These are phyloP conservation scores for Bisporella sp. DNA, from an alignment of 2,329 filamentous ascomycete species.

Conservation along the genomic window DNA sequence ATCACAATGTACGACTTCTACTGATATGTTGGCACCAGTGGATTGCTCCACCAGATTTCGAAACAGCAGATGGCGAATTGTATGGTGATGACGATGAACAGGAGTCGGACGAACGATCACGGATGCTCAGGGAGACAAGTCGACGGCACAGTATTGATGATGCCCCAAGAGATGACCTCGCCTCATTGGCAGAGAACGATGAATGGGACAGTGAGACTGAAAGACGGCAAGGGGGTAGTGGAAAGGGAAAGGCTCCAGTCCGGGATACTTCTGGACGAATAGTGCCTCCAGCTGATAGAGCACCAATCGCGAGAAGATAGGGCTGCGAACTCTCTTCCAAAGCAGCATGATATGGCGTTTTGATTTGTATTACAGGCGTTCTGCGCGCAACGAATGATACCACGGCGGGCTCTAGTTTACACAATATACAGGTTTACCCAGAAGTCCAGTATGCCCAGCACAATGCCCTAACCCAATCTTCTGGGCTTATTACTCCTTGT, in stretches of 20 bases:
- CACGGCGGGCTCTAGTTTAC: slow-evolving; percentile 12
- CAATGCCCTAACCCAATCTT: slow-evolving; percentile 48
- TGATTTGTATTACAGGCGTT: slow-evolving; percentile 14
- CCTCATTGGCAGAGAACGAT: slow-evolving; percentile 20
- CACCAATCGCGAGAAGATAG: slow-evolving; percentile 29
- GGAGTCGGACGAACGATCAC: slow-evolving; percentile 44
- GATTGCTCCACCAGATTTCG: slow-evolving; percentile 72
- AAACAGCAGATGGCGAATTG: slow-evolving; percentile 64
- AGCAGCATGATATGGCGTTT: slow-evolving; percentile 4
- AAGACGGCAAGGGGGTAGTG: slow-evolving; percentile 29
- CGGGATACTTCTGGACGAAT: slow-evolving; percentile 44
- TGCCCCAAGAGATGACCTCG: slow-evolving; percentile 1
- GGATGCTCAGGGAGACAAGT: slow-evolving; percentile 43
- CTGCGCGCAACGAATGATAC: slow-evolving; percentile 12
- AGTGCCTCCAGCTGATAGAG: slow-evolving; percentile 46
- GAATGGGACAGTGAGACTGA: slow-evolving; percentile 42
- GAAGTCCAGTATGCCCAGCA: slow-evolving; percentile 3
- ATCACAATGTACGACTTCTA: too few species aligned
- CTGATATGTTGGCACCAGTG: slow-evolving; percentile 33
- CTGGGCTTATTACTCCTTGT: slow-evolving; percentile 78
- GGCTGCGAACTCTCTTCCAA: not conserved
- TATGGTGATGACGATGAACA: slow-evolving; percentile 40
- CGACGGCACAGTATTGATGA: slow-evolving; percentile 23
- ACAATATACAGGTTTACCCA: slow-evolving; percentile 9
- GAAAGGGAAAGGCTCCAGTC: slow-evolving; percentile 30